Percentiles rank a stretch among this genome's conserved stretches.
Evolutionary conservation across 148 eudicot species (phyloP).

Genomic region (Vaccinium myrtillus): DNA sequence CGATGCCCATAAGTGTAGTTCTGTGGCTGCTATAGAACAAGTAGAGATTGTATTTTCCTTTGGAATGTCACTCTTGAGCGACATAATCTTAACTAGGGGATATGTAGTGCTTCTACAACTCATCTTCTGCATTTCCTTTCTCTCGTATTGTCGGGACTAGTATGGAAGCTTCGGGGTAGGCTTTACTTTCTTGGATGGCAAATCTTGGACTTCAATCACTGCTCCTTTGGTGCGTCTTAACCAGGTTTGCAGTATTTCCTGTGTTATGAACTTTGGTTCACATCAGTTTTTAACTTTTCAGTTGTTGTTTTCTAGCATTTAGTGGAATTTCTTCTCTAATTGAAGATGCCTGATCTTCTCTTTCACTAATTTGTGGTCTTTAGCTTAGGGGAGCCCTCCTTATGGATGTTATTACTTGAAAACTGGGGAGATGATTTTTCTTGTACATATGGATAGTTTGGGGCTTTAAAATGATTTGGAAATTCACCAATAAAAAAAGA

Average conservation of each 20-base stretch:
- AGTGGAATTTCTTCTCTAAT: background rate
- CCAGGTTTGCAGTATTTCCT: constrained; percentile 29
- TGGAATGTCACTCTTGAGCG: background rate
- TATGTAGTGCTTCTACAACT: constrained; percentile 27
- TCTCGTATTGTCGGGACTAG: constrained; percentile 13
- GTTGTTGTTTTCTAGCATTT: constrained; percentile 12
- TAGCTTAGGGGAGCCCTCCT: background rate
- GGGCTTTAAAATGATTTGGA: background rate
- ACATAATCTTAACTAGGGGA: background rate
- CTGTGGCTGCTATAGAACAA: background rate
- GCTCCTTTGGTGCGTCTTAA: constrained; percentile 14
- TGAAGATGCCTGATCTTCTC: constrained; percentile 3
- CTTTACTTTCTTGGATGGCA: constrained; percentile 26
- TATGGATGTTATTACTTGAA: background rate
- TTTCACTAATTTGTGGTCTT: background rate
- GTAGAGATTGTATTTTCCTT: background rate
- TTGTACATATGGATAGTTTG: background rate
- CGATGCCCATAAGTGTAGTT: background rate
- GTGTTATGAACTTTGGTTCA: constrained; percentile 1
- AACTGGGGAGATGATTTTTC: background rate
- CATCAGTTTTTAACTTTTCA: constrained; percentile 10
- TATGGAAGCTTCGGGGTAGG: constrained; percentile 22
- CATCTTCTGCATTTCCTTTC: constrained; percentile 21
- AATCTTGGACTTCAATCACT: constrained; percentile 21
- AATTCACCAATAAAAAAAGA: background rate